A percentile compares a stretch with the other conserved stretches of the same genome.
These are phyloP conservation scores for Macrolepiota fuliginosa DNA, from an alignment of 768 basidiomycete species.

Conservation along the genomic window DNA sequence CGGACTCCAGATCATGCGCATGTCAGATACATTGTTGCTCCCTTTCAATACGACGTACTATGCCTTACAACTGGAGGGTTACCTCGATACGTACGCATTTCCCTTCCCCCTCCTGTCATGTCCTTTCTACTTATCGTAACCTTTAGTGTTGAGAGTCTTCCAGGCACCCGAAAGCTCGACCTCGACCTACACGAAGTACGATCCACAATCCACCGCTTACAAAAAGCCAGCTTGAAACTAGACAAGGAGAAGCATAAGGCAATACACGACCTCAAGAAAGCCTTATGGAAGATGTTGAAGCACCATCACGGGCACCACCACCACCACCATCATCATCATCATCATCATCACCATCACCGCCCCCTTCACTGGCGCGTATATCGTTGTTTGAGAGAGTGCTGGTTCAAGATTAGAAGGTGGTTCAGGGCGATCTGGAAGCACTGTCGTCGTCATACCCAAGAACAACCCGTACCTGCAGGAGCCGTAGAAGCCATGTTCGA, in stretches of 20 bases:
- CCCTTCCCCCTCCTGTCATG: not conserved
- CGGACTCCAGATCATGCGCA: constrained; percentile 57
- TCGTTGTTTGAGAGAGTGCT: not conserved
- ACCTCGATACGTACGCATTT: constrained; percentile 50
- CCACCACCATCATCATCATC: not conserved
- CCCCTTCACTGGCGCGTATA: not conserved
- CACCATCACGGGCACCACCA: constrained; percentile 15
- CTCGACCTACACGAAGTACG: constrained; percentile 40
- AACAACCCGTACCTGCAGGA: too few relatives aligned
- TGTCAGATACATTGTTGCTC: constrained; percentile 58
- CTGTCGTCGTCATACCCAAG: too few relatives aligned
- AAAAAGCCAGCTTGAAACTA: constrained; percentile 46
- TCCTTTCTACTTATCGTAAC: not conserved
- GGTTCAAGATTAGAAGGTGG: not conserved
- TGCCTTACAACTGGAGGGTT: constrained; percentile 53
- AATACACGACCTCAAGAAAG: constrained; percentile 43
- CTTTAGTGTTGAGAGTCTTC: constrained; percentile 48
- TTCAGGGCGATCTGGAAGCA: not conserved
- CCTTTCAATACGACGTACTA: constrained; percentile 79
- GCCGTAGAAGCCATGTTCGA: too few relatives aligned
- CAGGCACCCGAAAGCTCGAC: constrained; percentile 17
- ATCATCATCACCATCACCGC: constrained; percentile 3
- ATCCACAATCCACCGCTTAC: constrained; percentile 42
- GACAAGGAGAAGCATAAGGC: constrained; percentile 56
- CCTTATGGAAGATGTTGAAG: constrained; percentile 32